These are phyloP conservation scores for Kluyveromyces siamensis DNA, from an alignment of 805 yeast genomes.

Conservation along the genomic window DNA sequence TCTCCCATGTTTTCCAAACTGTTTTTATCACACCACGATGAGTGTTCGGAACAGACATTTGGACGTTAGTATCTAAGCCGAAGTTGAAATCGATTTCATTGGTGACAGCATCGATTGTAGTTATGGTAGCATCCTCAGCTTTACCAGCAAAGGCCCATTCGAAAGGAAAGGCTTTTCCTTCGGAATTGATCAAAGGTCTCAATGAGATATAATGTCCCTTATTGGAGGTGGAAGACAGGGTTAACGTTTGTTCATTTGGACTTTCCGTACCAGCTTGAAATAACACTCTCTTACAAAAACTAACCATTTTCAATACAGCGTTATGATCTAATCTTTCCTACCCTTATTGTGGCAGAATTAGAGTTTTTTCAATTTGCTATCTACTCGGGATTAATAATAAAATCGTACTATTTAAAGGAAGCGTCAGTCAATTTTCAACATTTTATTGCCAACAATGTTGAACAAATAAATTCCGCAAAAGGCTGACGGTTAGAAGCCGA, in stretches of 20 bases:
- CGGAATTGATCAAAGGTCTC: slow-evolving; percentile 27
- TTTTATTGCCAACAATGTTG: no score
- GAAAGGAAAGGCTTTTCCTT: slow-evolving; percentile 34
- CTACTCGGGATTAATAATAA: no score
- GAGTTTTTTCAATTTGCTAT: no score
- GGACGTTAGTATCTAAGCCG: slow-evolving; percentile 24
- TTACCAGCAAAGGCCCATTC: slow-evolving; percentile 54
- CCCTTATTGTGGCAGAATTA: no score
- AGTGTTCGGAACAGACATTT: slow-evolving; percentile 19
- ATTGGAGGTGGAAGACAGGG: slow-evolving; percentile 23
- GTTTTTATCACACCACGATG: slow-evolving; percentile 25
- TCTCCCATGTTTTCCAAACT: slow-evolving; percentile 25
- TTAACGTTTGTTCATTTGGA: slow-evolving; percentile 24
- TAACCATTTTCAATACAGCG: slow-evolving; percentile 16
- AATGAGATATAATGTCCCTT: slow-evolving; percentile 30
- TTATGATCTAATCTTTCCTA: background rate
- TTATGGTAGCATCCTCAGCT: slow-evolving; percentile 32
- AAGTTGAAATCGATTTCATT: slow-evolving; percentile 21
- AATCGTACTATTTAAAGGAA: no score
- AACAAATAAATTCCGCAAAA: no score
- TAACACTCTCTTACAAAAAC: slow-evolving; percentile 23
- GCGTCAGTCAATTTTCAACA: no score
- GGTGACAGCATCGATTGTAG: slow-evolving; percentile 18
- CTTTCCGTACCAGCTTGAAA: slow-evolving; percentile 21
- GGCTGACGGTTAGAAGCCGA: no score